phyloP scores from a whole-genome alignment of 2,329 filamentous ascomycete species.

The Phyllosticta citrichinensis region DNA sequence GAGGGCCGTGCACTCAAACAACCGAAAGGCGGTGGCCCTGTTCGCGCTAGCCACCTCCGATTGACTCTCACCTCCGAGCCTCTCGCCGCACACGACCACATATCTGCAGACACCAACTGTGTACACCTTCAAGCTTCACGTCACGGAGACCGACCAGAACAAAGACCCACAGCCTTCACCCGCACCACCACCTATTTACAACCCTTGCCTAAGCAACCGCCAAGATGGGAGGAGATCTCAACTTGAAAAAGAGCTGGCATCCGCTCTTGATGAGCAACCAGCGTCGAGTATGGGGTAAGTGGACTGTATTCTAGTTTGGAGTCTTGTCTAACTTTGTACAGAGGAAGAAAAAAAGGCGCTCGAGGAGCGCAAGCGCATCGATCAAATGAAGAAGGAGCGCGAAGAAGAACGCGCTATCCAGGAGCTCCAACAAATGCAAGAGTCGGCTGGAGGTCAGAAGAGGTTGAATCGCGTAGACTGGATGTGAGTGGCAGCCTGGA shows the following conservation, averaged over 20 bases:
- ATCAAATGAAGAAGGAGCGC: conserved; percentile 83
- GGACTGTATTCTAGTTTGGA: too few relatives aligned
- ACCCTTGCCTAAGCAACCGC: conserved; percentile 14
- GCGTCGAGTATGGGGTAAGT: conserved; percentile 59
- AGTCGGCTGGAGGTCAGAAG: conserved; percentile 75
- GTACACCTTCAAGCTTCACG: background rate
- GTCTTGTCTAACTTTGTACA: background rate
- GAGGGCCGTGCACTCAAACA: background rate
- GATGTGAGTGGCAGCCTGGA: conserved; percentile 54
- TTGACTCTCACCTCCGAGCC: background rate
- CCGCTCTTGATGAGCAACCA: conserved; percentile 86
- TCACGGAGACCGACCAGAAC: background rate
- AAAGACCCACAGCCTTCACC: background rate
- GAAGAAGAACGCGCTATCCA: conserved; percentile 89
- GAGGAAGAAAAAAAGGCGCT: conserved; percentile 86
- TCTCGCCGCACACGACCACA: background rate
- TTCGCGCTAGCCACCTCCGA: background rate
- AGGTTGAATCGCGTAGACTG: conserved; percentile 81
- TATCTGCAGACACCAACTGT: background rate
- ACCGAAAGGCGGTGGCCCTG: background rate
- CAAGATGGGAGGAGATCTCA: conserved; percentile 89
- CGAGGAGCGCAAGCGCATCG: conserved; percentile 87
- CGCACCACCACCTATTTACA: too few relatives aligned
- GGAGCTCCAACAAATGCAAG: conserved; percentile 81
- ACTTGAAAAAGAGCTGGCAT: conserved; percentile 88